Percentiles rank a stretch among this genome's conserved stretches.
Evolutionary conservation across 306 rosid genomes (phyloP).

Genomic region (Oxytropis ochrocephala): DNA sequence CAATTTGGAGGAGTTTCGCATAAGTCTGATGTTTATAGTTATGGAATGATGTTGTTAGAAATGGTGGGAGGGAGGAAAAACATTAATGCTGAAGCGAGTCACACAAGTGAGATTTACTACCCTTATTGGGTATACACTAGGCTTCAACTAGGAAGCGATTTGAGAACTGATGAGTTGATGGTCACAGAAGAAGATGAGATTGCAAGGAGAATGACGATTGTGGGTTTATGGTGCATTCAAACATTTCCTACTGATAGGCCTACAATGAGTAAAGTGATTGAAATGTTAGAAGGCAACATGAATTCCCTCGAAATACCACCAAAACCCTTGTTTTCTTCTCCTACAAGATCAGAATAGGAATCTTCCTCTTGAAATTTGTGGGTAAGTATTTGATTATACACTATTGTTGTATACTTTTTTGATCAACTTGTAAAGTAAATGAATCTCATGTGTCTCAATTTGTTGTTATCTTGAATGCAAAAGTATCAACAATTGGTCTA

Average conservation of each 20-base stretch:
- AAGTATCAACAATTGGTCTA: too few species aligned
- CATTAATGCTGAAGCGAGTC: background rate
- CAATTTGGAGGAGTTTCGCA: slow-evolving; percentile 32
- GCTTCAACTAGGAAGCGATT: background rate
- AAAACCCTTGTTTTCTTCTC: slow-evolving; percentile 24
- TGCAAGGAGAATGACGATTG: slow-evolving; percentile 27
- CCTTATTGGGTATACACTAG: slow-evolving; percentile 22
- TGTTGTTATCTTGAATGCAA: too few species aligned
- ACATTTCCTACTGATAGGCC: slow-evolving; percentile 25
- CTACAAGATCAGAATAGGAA: background rate
- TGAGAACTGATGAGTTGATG: background rate
- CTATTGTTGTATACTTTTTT: too few species aligned
- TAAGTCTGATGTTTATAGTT: slow-evolving; percentile 45
- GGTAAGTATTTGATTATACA: too few species aligned
- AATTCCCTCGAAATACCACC: slow-evolving; percentile 18
- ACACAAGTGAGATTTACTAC: background rate
- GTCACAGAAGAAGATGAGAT: slow-evolving; percentile 21
- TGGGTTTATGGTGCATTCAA: slow-evolving; percentile 10
- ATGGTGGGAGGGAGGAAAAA: slow-evolving; percentile 34
- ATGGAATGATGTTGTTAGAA: slow-evolving; percentile 45
- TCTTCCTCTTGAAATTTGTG: background rate
- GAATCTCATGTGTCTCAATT: too few species aligned
- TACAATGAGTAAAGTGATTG: slow-evolving; percentile 36
- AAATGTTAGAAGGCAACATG: slow-evolving; percentile 33
- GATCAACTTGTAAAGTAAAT: too few species aligned